Percentiles rank a stretch among this genome's conserved stretches.
These are phyloP conservation scores for Oryza glaberrima DNA, from an alignment of 176 grass and related monocot genomes.

Conservation along the genomic window DNA sequence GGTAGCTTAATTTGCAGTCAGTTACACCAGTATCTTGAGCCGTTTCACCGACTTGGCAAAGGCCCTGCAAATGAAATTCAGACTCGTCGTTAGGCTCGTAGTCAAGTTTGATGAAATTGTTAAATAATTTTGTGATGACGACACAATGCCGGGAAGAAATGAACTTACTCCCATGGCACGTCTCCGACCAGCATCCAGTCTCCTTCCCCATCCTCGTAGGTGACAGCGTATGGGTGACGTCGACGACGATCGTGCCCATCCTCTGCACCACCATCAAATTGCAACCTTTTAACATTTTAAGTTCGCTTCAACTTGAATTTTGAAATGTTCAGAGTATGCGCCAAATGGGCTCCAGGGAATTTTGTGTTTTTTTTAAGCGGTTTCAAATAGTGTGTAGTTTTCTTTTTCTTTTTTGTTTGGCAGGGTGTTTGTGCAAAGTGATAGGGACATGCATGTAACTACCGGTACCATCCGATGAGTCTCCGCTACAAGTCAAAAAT, in stretches of 20 bases:
- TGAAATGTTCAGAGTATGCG: not conserved
- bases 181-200: constrained; percentile 84
- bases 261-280: not conserved
- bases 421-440: not conserved
- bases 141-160: no score
- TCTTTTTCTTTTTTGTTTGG: not conserved
- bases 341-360: not conserved
- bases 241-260: constrained; percentile 19
- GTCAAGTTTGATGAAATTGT: not conserved
- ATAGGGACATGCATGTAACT: not conserved
- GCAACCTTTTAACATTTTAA: not conserved
- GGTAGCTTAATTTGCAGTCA: not conserved
- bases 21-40: constrained; percentile 62
- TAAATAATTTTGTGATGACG: not conserved
- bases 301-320: not conserved
- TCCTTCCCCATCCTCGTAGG: constrained; percentile 75
- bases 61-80: constrained; percentile 29
- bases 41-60: constrained; percentile 69
- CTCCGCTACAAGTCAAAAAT: no score
- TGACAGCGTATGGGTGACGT: constrained; percentile 38
- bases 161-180: constrained; percentile 76
- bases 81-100: not conserved
- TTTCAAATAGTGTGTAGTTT: not conserved
- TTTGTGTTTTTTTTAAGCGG: not conserved
- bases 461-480: no score